A percentile compares a stretch with the other conserved stretches of the same genome.
phyloP scores from a whole-genome alignment of 169 alveolate species.

The Babesia bovis region DNA sequence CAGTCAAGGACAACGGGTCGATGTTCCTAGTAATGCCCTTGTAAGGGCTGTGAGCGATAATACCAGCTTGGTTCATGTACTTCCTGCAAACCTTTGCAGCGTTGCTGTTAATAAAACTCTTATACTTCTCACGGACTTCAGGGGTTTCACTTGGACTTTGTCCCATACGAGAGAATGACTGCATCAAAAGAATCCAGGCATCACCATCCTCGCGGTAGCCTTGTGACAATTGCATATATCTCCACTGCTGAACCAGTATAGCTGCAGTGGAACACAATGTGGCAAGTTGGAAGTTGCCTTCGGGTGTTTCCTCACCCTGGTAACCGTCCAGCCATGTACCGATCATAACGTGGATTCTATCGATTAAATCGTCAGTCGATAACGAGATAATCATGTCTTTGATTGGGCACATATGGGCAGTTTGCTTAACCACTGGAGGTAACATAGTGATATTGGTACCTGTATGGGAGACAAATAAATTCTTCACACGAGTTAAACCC shows the following conservation, averaged over 20 bases:
- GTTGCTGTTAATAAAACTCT: slow-evolving; percentile 45
- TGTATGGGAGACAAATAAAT: slow-evolving; percentile 43
- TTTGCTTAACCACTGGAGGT: slow-evolving; percentile 58
- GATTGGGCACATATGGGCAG: slow-evolving; percentile 47
- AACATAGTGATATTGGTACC: slow-evolving; percentile 57
- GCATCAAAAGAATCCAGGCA: slow-evolving; percentile 48
- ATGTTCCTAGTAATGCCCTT: slow-evolving; percentile 39
- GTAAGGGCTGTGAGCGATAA: slow-evolving; percentile 34
- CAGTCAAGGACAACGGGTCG: slow-evolving; percentile 48
- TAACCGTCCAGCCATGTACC: slow-evolving; percentile 14
- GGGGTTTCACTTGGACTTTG: slow-evolving; percentile 35
- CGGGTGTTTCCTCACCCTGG: slow-evolving; percentile 14
- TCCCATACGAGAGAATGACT: slow-evolving; percentile 61
- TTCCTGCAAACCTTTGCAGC: slow-evolving; percentile 56
- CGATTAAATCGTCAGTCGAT: slow-evolving; percentile 53
- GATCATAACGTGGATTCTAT: slow-evolving; percentile 43
- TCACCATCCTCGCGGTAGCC: slow-evolving; percentile 38
- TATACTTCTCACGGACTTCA: slow-evolving; percentile 17
- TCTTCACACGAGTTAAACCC: slow-evolving; percentile 30
- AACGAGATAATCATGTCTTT: slow-evolving; percentile 60
- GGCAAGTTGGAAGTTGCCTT: slow-evolving; percentile 46
- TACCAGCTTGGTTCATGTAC: slow-evolving; percentile 63
- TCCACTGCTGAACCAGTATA: slow-evolving; percentile 55
- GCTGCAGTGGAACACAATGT: slow-evolving; percentile 56
- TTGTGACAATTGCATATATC: slow-evolving; percentile 46